Conservation (phyloP, 2,329 filamentous ascomycete genomes). For the Cephalotrichum gorgonifer region DNA sequence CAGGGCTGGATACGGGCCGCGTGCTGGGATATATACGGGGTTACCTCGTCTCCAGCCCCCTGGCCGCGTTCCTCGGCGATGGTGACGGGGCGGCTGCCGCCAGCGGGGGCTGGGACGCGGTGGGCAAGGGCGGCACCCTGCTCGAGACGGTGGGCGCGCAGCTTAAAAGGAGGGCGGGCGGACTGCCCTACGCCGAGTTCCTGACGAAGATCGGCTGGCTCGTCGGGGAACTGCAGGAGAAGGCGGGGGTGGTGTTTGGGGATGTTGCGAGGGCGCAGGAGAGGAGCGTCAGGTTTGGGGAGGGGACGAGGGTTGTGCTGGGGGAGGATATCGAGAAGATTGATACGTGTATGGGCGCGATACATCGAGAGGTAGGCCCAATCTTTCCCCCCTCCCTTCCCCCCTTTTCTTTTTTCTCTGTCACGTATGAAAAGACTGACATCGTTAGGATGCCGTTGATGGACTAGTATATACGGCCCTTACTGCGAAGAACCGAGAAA, state of each 20-base stretch:
- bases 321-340: slow-evolving; percentile 34
- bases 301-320: slow-evolving; percentile 34
- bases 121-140: neutral
- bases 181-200: slow-evolving; percentile 35
- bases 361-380: slow-evolving; percentile 2
- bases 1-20: slow-evolving; percentile 60
- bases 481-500: slow-evolving; percentile 23
- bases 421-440: too few species aligned
- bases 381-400: neutral
- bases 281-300: slow-evolving; percentile 57
- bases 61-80: slow-evolving; percentile 50
- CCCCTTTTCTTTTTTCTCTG: neutral
- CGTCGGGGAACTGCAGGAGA: slow-evolving; percentile 43
- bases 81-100: slow-evolving; percentile 5
- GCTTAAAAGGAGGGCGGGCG: slow-evolving; percentile 33
- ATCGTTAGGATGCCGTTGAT: slow-evolving; percentile 11
- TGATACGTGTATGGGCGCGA: slow-evolving; percentile 47
- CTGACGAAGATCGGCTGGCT: slow-evolving; percentile 55
- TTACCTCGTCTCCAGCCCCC: slow-evolving; percentile 55
- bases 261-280: slow-evolving; percentile 61
- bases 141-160: slow-evolving; percentile 30
- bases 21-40: slow-evolving; percentile 70
- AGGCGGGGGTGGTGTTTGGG: slow-evolving; percentile 52
- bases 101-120: neutral
- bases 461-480: slow-evolving; percentile 29